phyloP scores from a whole-genome alignment of 192 early-diverging fungal genomes.

The Lunasporangiospora selenospora region DNA sequence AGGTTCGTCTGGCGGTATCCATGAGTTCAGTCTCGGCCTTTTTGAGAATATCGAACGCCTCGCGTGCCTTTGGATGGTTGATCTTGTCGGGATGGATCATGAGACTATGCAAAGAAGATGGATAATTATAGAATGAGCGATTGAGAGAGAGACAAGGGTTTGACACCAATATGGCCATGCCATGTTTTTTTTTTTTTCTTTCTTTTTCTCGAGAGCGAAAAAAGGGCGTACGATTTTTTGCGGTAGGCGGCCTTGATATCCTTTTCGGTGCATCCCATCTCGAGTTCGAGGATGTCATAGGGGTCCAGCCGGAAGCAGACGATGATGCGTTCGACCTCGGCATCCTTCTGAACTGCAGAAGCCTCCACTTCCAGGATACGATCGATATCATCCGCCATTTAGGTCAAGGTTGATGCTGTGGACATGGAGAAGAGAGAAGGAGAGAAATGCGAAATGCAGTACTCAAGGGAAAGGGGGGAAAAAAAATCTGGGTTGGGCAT shows the following conservation, averaged over 20 bases:
- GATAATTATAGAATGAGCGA: not conserved
- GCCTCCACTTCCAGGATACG: constrained; percentile 54
- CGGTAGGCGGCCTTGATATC: constrained; percentile 63
- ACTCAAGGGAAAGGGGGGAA: no score
- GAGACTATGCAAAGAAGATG: constrained; percentile 21
- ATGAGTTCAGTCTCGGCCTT: constrained; percentile 65
- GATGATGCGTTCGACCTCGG: constrained; percentile 66
- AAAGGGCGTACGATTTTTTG: constrained; percentile 55
- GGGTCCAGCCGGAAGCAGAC: constrained; percentile 61
- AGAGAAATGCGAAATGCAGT: no score
- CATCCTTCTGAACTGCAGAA: constrained; percentile 57
- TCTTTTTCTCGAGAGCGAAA: not conserved
- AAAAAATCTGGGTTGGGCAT: no score
- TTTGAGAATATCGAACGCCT: constrained; percentile 63
- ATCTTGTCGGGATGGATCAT: constrained; percentile 71
- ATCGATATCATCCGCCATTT: constrained; percentile 59
- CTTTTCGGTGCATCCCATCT: constrained; percentile 50
- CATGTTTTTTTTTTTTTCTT: no score
- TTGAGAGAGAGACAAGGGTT: no score
- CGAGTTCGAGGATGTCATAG: constrained; percentile 60
- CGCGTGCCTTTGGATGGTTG: constrained; percentile 56
- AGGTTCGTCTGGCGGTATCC: constrained; percentile 51
- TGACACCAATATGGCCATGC: no score
- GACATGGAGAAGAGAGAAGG: no score
- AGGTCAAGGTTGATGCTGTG: no score